These are phyloP conservation scores for Pestalotiopsis sp. DNA, from an alignment of 2,329 filamentous ascomycete genomes.

Conservation along the genomic window DNA sequence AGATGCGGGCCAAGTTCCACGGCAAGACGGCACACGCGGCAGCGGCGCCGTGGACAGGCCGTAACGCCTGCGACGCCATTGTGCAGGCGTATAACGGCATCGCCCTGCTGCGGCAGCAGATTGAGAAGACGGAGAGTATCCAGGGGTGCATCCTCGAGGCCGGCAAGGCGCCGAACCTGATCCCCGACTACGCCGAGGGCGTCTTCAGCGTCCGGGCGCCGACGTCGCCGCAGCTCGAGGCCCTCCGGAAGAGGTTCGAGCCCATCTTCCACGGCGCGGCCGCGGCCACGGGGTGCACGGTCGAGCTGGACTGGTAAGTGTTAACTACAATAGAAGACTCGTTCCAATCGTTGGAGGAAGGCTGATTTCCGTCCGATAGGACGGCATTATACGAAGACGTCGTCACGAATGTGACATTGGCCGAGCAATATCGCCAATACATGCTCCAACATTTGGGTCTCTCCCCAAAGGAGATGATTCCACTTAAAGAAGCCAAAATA, in stretches of 20 bases:
- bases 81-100: conserved; percentile 36
- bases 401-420: neutral
- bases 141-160: conserved; percentile 17
- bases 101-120: conserved; percentile 32
- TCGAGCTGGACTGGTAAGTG: conserved; percentile 7
- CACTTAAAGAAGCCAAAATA: neutral
- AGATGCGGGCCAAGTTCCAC: conserved; percentile 20
- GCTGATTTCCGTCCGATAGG: neutral
- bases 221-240: neutral
- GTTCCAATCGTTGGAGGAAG: neutral
- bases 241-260: neutral
- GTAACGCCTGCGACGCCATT: conserved; percentile 42
- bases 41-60: conserved; percentile 38
- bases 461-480: neutral
- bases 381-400: conserved; percentile 7
- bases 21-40: conserved; percentile 38
- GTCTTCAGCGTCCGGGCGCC: conserved; percentile 46
- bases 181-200: conserved; percentile 36
- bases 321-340: too few species aligned
- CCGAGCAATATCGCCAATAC: conserved; percentile 9
- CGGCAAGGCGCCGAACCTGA: conserved; percentile 18
- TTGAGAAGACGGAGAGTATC: conserved; percentile 11
- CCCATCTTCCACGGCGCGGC: conserved; percentile 3
- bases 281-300: conserved; percentile 4
- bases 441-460: conserved; percentile 7